These are phyloP conservation scores for Phytophthora pisi DNA, from an alignment of 352 stramenopile genomes.

Conservation along the genomic window DNA sequence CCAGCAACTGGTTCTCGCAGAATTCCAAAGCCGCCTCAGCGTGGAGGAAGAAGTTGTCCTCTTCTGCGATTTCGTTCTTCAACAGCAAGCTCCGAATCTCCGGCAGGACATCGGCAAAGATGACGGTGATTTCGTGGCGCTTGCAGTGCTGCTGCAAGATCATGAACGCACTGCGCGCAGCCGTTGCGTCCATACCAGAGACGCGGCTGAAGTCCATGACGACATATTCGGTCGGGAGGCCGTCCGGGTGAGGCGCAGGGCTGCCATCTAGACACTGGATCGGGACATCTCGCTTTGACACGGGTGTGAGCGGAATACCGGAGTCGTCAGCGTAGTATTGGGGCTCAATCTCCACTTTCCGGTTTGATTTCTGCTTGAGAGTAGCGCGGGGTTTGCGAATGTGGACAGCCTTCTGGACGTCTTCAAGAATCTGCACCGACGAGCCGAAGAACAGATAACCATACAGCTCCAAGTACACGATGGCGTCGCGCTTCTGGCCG, in stretches of 20 bases:
- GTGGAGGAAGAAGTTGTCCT: slow-evolving; percentile 65
- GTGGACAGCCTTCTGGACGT: slow-evolving; percentile 79
- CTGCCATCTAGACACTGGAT: slow-evolving; percentile 81
- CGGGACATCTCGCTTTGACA: slow-evolving; percentile 55
- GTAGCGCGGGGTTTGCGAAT: slow-evolving; percentile 49
- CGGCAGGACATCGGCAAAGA: slow-evolving; percentile 74
- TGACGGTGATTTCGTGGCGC: slow-evolving; percentile 63
- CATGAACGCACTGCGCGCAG: slow-evolving; percentile 82
- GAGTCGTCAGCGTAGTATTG: slow-evolving; percentile 30
- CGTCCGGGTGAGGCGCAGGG: slow-evolving; percentile 44
- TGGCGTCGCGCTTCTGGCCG: slow-evolving; percentile 67
- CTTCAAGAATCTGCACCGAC: slow-evolving; percentile 81
- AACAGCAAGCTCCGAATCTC: slow-evolving; percentile 69
- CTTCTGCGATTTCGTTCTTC: slow-evolving; percentile 81
- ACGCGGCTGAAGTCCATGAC: slow-evolving; percentile 90
- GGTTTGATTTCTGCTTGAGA: slow-evolving; percentile 24
- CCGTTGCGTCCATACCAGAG: slow-evolving; percentile 89
- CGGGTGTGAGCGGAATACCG: slow-evolving; percentile 55
- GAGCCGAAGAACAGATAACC: slow-evolving; percentile 89
- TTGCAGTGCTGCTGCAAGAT: slow-evolving; percentile 85
- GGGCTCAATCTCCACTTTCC: slow-evolving; percentile 21
- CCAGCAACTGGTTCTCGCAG: slow-evolving; percentile 75
- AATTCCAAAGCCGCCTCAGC: slow-evolving; percentile 78
- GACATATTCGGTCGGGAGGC: slow-evolving; percentile 81
- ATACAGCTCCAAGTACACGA: slow-evolving; percentile 83